These are phyloP conservation scores for Penicillium coprophilum DNA, from an alignment of 495 filamentous ascomycete species.

Conservation along the genomic window DNA sequence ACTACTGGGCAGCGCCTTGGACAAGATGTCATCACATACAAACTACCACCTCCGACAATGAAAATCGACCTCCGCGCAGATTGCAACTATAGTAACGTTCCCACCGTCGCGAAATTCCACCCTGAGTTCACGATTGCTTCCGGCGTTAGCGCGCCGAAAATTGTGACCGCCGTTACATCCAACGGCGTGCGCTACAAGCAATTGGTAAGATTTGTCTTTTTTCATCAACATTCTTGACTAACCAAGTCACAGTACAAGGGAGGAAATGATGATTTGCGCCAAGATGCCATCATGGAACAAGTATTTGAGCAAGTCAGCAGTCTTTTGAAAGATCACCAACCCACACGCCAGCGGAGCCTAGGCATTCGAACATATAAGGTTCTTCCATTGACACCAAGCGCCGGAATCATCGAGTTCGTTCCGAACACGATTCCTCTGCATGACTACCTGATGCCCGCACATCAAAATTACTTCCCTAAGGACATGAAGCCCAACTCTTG, in stretches of 20 bases:
- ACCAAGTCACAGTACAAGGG: slow-evolving; percentile 68
- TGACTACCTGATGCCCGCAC: slow-evolving; percentile 87
- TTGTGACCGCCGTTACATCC: slow-evolving; percentile 72
- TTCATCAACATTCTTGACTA: neutral
- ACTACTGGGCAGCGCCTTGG: slow-evolving; percentile 56
- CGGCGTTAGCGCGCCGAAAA: slow-evolving; percentile 88
- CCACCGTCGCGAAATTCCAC: slow-evolving; percentile 66
- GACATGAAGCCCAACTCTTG: slow-evolving; percentile 74
- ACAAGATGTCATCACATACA: slow-evolving; percentile 53
- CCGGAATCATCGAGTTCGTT: slow-evolving; percentile 98
- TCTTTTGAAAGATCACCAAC: slow-evolving; percentile 77
- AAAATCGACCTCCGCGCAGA: slow-evolving; percentile 70
- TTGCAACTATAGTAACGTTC: slow-evolving; percentile 73
- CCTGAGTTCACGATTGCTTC: slow-evolving; percentile 78
- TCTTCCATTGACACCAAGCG: slow-evolving; percentile 74
- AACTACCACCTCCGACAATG: slow-evolving; percentile 87
- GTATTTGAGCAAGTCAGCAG: slow-evolving; percentile 95
- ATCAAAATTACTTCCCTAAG: slow-evolving; percentile 80
- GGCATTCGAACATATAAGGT: slow-evolving; percentile 95
- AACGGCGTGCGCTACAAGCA: slow-evolving; percentile 82
- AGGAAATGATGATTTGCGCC: slow-evolving; percentile 92
- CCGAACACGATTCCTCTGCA: slow-evolving; percentile 86
- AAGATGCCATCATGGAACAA: slow-evolving; percentile 99
- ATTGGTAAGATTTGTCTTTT: slow-evolving; percentile 54
- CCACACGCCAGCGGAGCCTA: slow-evolving; percentile 83